A percentile compares a stretch with the other conserved stretches of the same genome.
These are phyloP conservation scores for Camellia oleifera DNA, from an alignment of 179 eudicot genomes.

Conservation along the genomic window DNA sequence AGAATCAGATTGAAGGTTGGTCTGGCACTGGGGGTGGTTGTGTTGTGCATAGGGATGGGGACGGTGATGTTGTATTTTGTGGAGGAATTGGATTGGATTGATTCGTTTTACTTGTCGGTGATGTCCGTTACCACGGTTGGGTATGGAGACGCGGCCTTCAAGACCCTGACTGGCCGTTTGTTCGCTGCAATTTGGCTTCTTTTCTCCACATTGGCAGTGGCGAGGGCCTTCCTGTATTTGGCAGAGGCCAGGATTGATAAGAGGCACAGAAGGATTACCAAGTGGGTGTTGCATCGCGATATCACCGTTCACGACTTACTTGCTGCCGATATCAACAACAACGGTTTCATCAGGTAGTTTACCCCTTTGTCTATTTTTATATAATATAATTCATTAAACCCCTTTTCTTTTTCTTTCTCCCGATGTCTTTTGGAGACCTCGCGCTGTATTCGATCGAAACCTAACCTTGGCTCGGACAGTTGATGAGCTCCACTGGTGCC, in stretches of 20 bases:
- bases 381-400: too few relatives aligned
- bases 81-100: conserved; percentile 45
- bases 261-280: conserved; percentile 49
- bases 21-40: conserved; percentile 47
- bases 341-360: conserved; percentile 49
- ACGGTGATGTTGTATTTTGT: conserved; percentile 29
- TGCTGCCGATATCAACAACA: conserved; percentile 58
- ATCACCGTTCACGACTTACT: conserved; percentile 52
- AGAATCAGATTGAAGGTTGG: conserved; percentile 64
- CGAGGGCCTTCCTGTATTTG: conserved; percentile 55
- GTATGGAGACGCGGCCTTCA: conserved; percentile 62
- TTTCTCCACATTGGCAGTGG: conserved; percentile 58
- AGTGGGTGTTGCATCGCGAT: conserved; percentile 56
- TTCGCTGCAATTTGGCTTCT: conserved; percentile 65
- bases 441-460: too few relatives aligned
- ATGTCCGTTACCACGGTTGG: conserved; percentile 72
- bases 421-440: too few relatives aligned
- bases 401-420: too few relatives aligned
- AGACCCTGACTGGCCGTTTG: conserved; percentile 44
- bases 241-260: conserved; percentile 66
- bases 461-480: too few relatives aligned
- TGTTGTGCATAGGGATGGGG: conserved; percentile 50
- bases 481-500: too few relatives aligned
- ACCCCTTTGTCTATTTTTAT: too few relatives aligned
- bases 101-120: conserved; percentile 54